Evolutionary conservation across 495 filamentous ascomycete species (phyloP), one percentile per base, ranked within the genome.

Genomic region (Sordaria brevicollis): DNA sequence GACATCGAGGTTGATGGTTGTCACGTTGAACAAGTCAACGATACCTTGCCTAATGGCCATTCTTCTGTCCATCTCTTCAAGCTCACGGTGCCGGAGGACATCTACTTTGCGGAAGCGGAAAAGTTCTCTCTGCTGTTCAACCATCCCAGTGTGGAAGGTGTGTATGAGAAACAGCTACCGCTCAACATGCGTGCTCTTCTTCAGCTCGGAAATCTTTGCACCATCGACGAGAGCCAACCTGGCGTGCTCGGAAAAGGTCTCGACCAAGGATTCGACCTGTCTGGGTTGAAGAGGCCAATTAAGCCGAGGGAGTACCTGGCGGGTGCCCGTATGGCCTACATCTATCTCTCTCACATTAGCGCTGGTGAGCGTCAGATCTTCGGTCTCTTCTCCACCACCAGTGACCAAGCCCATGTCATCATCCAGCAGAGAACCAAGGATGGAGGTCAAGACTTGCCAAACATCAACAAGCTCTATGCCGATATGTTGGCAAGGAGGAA

Each of bases 41-140:
- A 96, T 77, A 95, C 92, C 4, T 80, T 99, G 9, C 95, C 95
- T 29, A 99, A 99, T 78, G 95, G 95, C 7, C 95, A 98, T 79
- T 90, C 92, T 7, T 97, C 94, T 1, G 89, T 92, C 17, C 92
- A 98, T 81, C 84, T 99, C 10, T 98, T 97, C 85, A 96, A 94
- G 79, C 84, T 99, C 65, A 92, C 89, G 1, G 89, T 99, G 78
- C 85, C 93, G 0, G 95, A 99, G 77, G 91, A 95, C 54, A 85
- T 90, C 4, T 99, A 93, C 78, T 86, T 97, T 39, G 86, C 87
- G 54, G 92, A 98, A 75, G 83, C 89, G 0, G 87, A 93, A 65
- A 94, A 95, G 76, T 89, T 99, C 65, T 86, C 89, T 19, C 78
- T 87, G 8, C 83, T 98, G 15, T 92, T 97, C 81, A 91, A 94